Evolutionary conservation across 2,329 filamentous ascomycete species (phyloP).

Genomic region (Seiridium cupressi): DNA sequence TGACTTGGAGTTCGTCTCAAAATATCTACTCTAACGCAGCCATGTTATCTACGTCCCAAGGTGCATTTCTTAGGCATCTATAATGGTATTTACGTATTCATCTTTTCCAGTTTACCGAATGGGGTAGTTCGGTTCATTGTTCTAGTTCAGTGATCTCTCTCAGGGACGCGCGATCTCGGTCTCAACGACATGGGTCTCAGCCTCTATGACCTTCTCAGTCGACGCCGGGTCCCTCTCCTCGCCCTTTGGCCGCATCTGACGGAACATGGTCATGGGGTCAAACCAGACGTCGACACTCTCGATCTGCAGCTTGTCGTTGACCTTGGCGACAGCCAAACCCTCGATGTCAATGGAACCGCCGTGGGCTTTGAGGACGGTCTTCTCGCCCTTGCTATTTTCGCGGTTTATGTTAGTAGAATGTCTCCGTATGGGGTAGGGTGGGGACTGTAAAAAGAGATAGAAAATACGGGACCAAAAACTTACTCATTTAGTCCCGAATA

Average conservation of each 20-base stretch:
- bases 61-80: no score
- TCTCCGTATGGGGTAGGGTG: not conserved
- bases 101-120: no score
- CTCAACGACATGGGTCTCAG: conserved; percentile 15
- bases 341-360: conserved; percentile 61
- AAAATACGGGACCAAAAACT: conserved; percentile 21
- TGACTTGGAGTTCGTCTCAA: no score
- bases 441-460: not conserved
- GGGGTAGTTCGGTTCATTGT: no score
- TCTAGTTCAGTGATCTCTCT: not conserved
- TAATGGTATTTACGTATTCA: no score
- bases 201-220: not conserved
- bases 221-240: not conserved
- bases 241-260: conserved; percentile 48
- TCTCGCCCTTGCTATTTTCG: conserved; percentile 54
- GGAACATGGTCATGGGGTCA: conserved; percentile 65
- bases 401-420: not conserved
- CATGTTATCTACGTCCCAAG: no score
- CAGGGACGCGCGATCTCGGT: conserved; percentile 23
- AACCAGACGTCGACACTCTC: conserved; percentile 63
- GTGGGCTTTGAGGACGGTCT: conserved; percentile 60
- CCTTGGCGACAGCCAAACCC: conserved; percentile 59
- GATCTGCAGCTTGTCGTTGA: conserved; percentile 60
- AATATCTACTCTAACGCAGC: no score
- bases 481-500: conserved; percentile 65